Conservation (phyloP, 179 eudicot genomes). For the Pouteria campechiana region DNA sequence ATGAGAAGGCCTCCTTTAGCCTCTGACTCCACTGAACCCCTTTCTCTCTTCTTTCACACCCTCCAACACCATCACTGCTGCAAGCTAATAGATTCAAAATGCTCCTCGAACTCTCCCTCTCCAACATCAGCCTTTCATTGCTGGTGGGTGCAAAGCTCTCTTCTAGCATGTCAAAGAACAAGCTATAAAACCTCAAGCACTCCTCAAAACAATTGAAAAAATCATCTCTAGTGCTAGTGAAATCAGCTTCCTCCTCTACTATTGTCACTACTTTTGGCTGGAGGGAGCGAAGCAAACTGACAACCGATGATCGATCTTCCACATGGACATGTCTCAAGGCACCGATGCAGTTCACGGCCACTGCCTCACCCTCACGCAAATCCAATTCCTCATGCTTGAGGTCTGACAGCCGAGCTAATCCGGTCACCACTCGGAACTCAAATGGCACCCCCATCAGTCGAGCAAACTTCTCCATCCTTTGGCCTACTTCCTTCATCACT, state of each 20-base stretch:
- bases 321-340: conserved; percentile 17
- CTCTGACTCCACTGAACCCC: conserved; percentile 28
- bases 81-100: conserved; percentile 39
- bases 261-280: conserved; percentile 32
- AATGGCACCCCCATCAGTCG: conserved; percentile 54
- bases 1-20: conserved; percentile 17
- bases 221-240: conserved; percentile 17
- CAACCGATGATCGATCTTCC: conserved; percentile 14
- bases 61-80: conserved; percentile 12
- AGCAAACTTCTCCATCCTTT: conserved; percentile 45
- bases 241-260: conserved; percentile 47
- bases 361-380: conserved; percentile 29
- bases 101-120: conserved; percentile 27
- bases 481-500: conserved; percentile 36
- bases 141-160: conserved; percentile 36
- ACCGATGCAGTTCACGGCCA: conserved; percentile 33
- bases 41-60: conserved; percentile 29
- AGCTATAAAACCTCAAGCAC: conserved; percentile 29
- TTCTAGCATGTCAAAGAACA: conserved; percentile 41
- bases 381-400: conserved; percentile 20
- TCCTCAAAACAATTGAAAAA: conserved; percentile 41
- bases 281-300: conserved; percentile 15
- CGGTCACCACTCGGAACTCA: conserved; percentile 19
- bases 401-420: conserved; percentile 13
- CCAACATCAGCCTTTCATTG: conserved; percentile 36